Evolutionary conservation across 805 yeast genomes (phyloP).

Genomic region (Naumovozyma baii): DNA sequence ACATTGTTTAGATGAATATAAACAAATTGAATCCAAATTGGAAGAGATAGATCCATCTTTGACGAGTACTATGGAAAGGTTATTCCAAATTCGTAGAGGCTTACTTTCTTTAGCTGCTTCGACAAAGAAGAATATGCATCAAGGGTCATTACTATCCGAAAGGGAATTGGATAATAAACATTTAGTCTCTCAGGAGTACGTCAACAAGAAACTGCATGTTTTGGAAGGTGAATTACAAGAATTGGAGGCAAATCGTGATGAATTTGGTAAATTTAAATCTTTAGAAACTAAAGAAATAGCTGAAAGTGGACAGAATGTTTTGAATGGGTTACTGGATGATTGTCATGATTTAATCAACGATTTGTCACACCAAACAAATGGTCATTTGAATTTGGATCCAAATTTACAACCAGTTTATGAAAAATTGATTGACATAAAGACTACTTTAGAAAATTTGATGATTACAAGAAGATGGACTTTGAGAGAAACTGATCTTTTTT

Average conservation of each 20-base stretch:
- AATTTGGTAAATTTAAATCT: conserved; percentile 44
- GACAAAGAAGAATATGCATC: conserved; percentile 16
- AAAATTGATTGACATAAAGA: conserved; percentile 54
- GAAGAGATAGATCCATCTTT: conserved; percentile 44
- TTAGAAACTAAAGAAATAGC: conserved; percentile 28
- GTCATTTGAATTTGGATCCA: conserved; percentile 36
- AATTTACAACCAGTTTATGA: conserved; percentile 52
- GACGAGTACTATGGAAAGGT: conserved; percentile 43
- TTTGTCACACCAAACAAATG: conserved; percentile 36
- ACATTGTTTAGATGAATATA: conserved; percentile 50
- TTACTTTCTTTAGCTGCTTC: conserved; percentile 44
- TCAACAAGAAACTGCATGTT: conserved; percentile 25
- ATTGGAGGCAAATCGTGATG: conserved; percentile 43
- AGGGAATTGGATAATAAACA: conserved; percentile 8
- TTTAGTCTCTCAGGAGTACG: conserved; percentile 11
- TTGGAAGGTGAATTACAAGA: conserved; percentile 33
- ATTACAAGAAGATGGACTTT: conserved; percentile 96
- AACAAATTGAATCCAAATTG: conserved; percentile 46
- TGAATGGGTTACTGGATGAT: conserved; percentile 74
- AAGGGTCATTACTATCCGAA: conserved; percentile 4
- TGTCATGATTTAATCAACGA: conserved; percentile 70
- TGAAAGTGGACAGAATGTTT: conserved; percentile 37
- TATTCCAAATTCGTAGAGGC: conserved; percentile 54
- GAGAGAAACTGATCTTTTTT: conserved; percentile 88
- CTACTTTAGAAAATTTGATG: conserved; percentile 68